A percentile compares a stretch with the other conserved stretches of the same genome.
phyloP scores from a whole-genome alignment of 2,329 filamentous ascomycete genomes.

The Exserohilum turcica region DNA sequence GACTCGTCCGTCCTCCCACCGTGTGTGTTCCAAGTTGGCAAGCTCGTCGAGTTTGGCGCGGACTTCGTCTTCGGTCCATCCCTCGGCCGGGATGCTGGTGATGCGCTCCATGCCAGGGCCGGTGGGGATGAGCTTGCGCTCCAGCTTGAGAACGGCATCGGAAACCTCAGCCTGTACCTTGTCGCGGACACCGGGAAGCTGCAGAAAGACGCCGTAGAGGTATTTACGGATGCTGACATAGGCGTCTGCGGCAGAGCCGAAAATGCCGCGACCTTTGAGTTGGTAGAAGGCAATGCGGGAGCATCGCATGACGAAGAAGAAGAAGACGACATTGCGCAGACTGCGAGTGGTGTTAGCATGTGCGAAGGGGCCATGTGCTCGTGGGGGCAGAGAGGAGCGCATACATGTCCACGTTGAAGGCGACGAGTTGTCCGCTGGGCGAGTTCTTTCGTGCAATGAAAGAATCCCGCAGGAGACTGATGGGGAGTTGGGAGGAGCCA shows the following conservation, averaged over 20 bases:
- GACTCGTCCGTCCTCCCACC: conserved; percentile 95
- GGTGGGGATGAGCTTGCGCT: conserved; percentile 79
- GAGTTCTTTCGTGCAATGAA: conserved; percentile 65
- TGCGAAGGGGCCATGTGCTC: neutral
- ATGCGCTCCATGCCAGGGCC: conserved; percentile 74
- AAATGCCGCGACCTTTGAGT: conserved; percentile 82
- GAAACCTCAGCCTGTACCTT: conserved; percentile 84
- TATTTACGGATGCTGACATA: conserved; percentile 74
- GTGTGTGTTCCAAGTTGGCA: conserved; percentile 86
- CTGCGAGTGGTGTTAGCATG: conserved; percentile 39
- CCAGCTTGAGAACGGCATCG: conserved; percentile 78
- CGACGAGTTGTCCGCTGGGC: conserved; percentile 59
- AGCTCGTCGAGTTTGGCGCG: conserved; percentile 79
- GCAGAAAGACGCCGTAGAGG: conserved; percentile 83
- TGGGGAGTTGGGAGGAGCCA: conserved; percentile 71
- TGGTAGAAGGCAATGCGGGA: conserved; percentile 80
- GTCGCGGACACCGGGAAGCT: conserved; percentile 81
- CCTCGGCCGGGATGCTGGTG: conserved; percentile 78
- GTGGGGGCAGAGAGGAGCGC: conserved; percentile 50
- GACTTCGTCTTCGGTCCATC: conserved; percentile 79
- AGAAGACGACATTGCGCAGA: conserved; percentile 84
- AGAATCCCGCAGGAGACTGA: conserved; percentile 68
- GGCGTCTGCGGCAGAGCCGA: conserved; percentile 76
- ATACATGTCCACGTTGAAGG: conserved; percentile 72
- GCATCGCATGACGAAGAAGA: conserved; percentile 85